Conservation (phyloP, 2,329 filamentous ascomycete species). For the Microsporum ferrugineum region DNA sequence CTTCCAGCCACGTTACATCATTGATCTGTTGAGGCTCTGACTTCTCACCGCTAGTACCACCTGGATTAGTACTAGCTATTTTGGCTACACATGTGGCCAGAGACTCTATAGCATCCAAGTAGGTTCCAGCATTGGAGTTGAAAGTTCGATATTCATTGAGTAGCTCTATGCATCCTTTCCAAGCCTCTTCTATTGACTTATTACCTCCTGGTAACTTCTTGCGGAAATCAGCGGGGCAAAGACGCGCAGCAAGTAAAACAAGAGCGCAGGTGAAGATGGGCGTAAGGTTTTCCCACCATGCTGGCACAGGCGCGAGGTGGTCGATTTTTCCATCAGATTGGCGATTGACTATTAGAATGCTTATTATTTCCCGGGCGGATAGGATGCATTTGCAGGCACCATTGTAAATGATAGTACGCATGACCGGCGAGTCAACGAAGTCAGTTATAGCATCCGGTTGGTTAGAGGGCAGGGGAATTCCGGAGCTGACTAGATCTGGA, state of each 20-base stretch:
- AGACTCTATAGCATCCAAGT: slow-evolving; percentile 8
- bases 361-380: slow-evolving; percentile 11
- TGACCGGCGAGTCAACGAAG: slow-evolving; percentile 10
- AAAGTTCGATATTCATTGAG: slow-evolving; percentile 9
- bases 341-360: slow-evolving; percentile 6
- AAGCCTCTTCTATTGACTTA: slow-evolving; percentile 6
- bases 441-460: background rate
- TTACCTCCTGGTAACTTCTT: slow-evolving; percentile 3
- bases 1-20: slow-evolving; percentile 14
- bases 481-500: slow-evolving; percentile 4
- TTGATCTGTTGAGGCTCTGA: background rate
- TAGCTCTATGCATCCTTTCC: slow-evolving; percentile 7
- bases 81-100: background rate
- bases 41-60: background rate
- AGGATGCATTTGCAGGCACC: slow-evolving; percentile 14
- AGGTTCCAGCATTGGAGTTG: slow-evolving; percentile 5
- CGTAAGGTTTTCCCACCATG: slow-evolving; percentile 14
- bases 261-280: slow-evolving; percentile 12
- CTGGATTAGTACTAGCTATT: background rate
- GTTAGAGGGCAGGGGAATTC: background rate
- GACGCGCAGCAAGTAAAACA: slow-evolving; percentile 12
- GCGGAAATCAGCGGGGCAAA: slow-evolving; percentile 7
- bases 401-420: slow-evolving; percentile 8
- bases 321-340: background rate
- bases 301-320: slow-evolving; percentile 7